Base-by-base conservation (phyloP, 1,284 basidiomycete genomes). In the Bondarzewia mesenterica region DNA sequence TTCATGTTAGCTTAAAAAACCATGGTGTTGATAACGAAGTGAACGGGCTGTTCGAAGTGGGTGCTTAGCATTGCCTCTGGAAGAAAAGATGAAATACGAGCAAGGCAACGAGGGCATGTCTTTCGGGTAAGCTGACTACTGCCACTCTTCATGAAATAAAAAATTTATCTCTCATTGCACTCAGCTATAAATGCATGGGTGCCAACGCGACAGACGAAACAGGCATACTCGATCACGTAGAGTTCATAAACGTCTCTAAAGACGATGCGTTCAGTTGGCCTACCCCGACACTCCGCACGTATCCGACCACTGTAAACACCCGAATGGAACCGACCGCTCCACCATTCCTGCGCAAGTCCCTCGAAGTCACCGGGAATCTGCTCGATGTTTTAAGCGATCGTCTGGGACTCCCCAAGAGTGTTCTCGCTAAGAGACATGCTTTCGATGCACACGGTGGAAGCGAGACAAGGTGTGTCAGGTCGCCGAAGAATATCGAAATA, bases 381-480 rank as follows among this genome's bases (percentile, higher is more conserved):
- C 57, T 73, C 12, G 56, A 53, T 8, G 54, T 62, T 2, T 58
- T 70, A 26, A 65, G 64, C 52, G 53, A 54, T 10, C 54, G 53
- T 44, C 62, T 71, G 14, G 62, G 63, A 1, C 58, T 70, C 1
- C 64, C 65, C 0, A n/a, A 52, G 39, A 57, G 63, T 15, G 58
- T 63, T 6, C 58, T 71, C 1, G 54, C 55, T 3, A 42, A 51
- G 55, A 50, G 38, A 29, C 70, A 72, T 51, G 42, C 49, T 1
- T 48, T 63, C 5, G 53, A 63, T 20, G 58, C 65, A 46, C 60
- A 53, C 6, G 70, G 68, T n/a, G 65, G 65, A 25, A 64, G 67
- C 53, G 68, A 72, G 56, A 55, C 69, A 26, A 51, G 70, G 35
- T 67, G 65, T 52, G 71, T 67, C 48, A 65, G 61, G 59, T 61